Evolutionary conservation across 495 filamentous ascomycete genomes (phyloP).

Genomic region (Xylaria sp.): DNA sequence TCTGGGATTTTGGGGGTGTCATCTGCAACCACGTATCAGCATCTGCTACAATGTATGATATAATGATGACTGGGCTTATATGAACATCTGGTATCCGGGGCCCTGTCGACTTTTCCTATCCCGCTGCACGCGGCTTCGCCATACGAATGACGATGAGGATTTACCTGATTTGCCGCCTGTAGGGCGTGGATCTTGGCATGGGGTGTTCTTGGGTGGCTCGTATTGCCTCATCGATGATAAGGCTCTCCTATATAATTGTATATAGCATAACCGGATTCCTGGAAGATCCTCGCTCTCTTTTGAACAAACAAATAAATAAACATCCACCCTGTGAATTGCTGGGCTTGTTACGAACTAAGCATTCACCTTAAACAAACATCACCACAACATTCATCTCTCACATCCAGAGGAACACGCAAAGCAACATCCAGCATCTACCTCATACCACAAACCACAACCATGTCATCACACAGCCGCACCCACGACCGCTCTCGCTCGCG

Average conservation of each 20-base stretch:
- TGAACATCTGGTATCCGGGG: not conserved
- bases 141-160: conserved; percentile 13
- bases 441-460: not conserved
- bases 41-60: conserved; percentile 12
- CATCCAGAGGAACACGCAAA: not conserved
- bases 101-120: not conserved
- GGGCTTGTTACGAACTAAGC: not conserved
- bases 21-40: conserved; percentile 11
- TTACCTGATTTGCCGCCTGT: not conserved
- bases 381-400: not conserved
- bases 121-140: not conserved
- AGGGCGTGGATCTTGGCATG: not conserved
- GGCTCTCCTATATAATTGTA: not conserved
- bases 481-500: conserved; percentile 26
- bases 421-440: not conserved
- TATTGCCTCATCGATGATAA: conserved; percentile 11
- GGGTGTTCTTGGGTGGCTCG: not conserved
- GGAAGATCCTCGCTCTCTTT: not conserved
- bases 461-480: conserved; percentile 21
- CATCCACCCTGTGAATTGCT: not conserved
- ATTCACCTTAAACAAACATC: not conserved
- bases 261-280: not conserved
- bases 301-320: not conserved
- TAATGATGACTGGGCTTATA: conserved; percentile 12
- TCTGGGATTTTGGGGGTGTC: not conserved